These are phyloP conservation scores for Priceomyces fermenticarens DNA, from an alignment of 805 yeast species.

Conservation along the genomic window DNA sequence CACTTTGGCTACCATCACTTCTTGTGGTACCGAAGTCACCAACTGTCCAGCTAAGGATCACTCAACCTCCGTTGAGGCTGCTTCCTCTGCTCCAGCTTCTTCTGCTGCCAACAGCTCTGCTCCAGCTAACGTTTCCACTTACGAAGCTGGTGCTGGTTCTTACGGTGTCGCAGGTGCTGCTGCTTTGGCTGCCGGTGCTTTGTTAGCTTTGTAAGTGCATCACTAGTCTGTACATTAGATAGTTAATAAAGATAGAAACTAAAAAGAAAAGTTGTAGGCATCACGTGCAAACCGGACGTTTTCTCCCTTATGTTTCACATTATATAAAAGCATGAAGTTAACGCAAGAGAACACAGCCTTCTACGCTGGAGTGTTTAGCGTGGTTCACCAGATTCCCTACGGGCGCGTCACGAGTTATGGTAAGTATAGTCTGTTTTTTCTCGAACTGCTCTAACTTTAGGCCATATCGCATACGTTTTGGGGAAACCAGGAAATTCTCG, in stretches of 20 bases:
- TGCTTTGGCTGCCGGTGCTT: slow-evolving; percentile 49
- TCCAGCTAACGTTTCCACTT: slow-evolving; percentile 33
- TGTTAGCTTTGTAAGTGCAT: slow-evolving; percentile 54
- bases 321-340: slow-evolving; percentile 15
- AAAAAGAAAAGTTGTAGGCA: too few relatives aligned
- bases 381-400: slow-evolving; percentile 51
- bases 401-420: slow-evolving; percentile 73
- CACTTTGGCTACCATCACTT: slow-evolving; percentile 42
- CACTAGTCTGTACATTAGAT: neutral
- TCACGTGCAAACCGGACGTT: too few relatives aligned
- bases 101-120: slow-evolving; percentile 24
- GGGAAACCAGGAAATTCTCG: slow-evolving; percentile 65
- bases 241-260: neutral
- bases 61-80: slow-evolving; percentile 9
- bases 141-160: slow-evolving; percentile 35
- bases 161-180: slow-evolving; percentile 45
- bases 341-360: slow-evolving; percentile 53
- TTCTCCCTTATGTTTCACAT: neutral
- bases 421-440: slow-evolving; percentile 14
- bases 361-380: slow-evolving; percentile 57
- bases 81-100: slow-evolving; percentile 17
- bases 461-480: slow-evolving; percentile 67
- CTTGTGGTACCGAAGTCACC: slow-evolving; percentile 39
- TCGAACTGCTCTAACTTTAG: slow-evolving; percentile 12
- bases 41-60: slow-evolving; percentile 37